A percentile compares a stretch with the other conserved stretches of the same genome.
Evolutionary conservation across 2,329 filamentous ascomycete genomes (phyloP).

Genomic region (Hirsutella minnesotensis): DNA sequence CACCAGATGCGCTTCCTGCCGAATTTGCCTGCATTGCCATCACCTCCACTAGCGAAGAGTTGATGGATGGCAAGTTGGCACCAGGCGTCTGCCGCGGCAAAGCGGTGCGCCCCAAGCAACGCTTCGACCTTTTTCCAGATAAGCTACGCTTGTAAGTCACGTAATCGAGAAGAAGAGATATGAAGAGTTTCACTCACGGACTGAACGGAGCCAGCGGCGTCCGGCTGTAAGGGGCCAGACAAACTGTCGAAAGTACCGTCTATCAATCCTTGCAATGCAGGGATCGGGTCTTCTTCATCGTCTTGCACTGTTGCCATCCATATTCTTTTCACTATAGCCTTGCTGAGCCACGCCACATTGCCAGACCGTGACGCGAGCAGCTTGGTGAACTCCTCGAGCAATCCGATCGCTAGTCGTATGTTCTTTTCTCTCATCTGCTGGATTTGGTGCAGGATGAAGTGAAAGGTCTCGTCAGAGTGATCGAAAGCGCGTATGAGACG

Average conservation of each 20-base stretch:
- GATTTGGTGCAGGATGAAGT: constrained; percentile 54
- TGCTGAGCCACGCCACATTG: constrained; percentile 53
- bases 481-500: constrained; percentile 49
- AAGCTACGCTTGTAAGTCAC: constrained; percentile 36
- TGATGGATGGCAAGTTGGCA: constrained; percentile 56
- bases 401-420: constrained; percentile 31
- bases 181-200: constrained; percentile 35
- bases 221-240: constrained; percentile 36
- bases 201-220: constrained; percentile 55
- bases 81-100: constrained; percentile 52
- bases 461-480: constrained; percentile 52
- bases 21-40: constrained; percentile 56
- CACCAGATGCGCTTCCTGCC: constrained; percentile 63
- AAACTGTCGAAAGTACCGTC: constrained; percentile 29
- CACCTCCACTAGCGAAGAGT: constrained; percentile 53
- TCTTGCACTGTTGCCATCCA: constrained; percentile 47
- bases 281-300: constrained; percentile 14
- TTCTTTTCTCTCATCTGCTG: constrained; percentile 48
- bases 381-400: constrained; percentile 53
- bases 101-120: constrained; percentile 38
- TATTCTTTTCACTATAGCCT: constrained; percentile 53
- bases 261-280: constrained; percentile 14
- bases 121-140: constrained; percentile 71
- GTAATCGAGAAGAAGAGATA: neutral
- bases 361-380: constrained; percentile 39